phyloP scores from a whole-genome alignment of 1,139 yeast genomes.

The Scheffersomyces segobiensis region DNA sequence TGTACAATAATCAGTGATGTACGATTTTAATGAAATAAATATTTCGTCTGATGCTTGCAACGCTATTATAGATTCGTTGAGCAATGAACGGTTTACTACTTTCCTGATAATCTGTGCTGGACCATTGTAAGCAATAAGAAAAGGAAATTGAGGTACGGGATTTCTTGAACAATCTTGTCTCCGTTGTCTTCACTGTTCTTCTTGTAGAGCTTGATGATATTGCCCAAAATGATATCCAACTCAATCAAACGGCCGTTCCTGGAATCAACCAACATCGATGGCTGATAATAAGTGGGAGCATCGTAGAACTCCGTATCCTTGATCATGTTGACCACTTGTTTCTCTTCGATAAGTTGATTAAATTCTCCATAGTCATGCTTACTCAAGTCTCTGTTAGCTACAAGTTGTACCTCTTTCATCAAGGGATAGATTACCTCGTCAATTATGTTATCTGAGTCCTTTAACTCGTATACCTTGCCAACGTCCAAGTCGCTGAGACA shows the following conservation, averaged over 20 bases:
- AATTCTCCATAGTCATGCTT: slow-evolving; percentile 13
- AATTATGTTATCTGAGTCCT: slow-evolving; percentile 15
- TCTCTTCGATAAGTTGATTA: slow-evolving; percentile 15
- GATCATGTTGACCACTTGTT: slow-evolving; percentile 16
- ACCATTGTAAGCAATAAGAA: slow-evolving; percentile 39
- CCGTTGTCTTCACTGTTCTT: slow-evolving; percentile 8
- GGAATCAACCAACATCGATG: slow-evolving; percentile 74
- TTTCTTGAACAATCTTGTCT: slow-evolving; percentile 8
- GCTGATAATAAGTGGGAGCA: slow-evolving; percentile 31
- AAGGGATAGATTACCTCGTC: slow-evolving; percentile 20
- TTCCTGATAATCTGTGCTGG: slow-evolving; percentile 18
- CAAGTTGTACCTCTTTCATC: slow-evolving; percentile 24
- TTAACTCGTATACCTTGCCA: slow-evolving; percentile 20
- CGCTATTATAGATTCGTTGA: background rate
- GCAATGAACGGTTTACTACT: background rate
- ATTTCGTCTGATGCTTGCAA: too few species aligned
- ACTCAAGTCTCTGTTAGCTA: slow-evolving; percentile 25
- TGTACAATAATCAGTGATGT: background rate
- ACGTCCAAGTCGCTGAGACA: slow-evolving; percentile 57
- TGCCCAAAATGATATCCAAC: slow-evolving; percentile 50
- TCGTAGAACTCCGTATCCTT: slow-evolving; percentile 17
- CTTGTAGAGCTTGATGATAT: slow-evolving; percentile 17
- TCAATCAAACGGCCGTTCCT: slow-evolving; percentile 72
- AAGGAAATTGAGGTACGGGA: slow-evolving; percentile 26
- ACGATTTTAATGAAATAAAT: background rate